Evolutionary conservation across 257 asterid species (phyloP).

Genomic region (Rubia yunnanensis): DNA sequence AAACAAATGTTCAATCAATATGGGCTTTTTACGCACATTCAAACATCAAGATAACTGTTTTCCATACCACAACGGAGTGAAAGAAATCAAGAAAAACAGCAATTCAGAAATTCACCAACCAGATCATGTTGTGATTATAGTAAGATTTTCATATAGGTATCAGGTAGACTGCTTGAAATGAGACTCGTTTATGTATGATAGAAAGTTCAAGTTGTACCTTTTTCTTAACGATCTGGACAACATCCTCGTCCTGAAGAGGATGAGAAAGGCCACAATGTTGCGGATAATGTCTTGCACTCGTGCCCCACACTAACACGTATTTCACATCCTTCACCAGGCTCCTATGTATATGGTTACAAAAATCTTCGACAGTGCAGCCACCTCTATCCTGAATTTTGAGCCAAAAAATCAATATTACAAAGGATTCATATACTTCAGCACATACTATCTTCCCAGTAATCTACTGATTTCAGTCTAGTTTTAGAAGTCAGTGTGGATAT

Average conservation of each 20-base stretch:
- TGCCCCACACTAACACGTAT: slow-evolving; percentile 95
- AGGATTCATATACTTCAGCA: background rate
- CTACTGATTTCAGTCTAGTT: background rate
- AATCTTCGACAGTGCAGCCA: slow-evolving; percentile 92
- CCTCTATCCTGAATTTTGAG: slow-evolving; percentile 77
- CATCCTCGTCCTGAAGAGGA: slow-evolving; percentile 85
- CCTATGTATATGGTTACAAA: slow-evolving; percentile 95
- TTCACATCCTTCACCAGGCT: slow-evolving; percentile 89
- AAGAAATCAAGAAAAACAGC: background rate
- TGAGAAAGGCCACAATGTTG: slow-evolving; percentile 96
- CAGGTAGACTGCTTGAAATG: background rate
- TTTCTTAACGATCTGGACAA: slow-evolving; percentile 95
- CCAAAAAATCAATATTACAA: slow-evolving; percentile 6
- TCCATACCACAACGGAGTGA: background rate
- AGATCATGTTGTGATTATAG: too few relatives aligned
- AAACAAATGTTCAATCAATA: background rate
- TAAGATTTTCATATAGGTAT: background rate
- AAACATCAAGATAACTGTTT: background rate
- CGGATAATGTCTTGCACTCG: slow-evolving; percentile 90
- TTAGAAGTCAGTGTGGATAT: background rate
- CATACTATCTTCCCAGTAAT: too few relatives aligned
- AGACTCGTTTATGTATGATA: background rate
- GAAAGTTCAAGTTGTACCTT: slow-evolving; percentile 40
- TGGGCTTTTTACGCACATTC: background rate
- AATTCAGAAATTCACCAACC: background rate